Percentiles rank a stretch among this genome's conserved stretches.
Evolutionary conservation across 805 yeast species (phyloP).

Genomic region (Ogataea nonfermentans): DNA sequence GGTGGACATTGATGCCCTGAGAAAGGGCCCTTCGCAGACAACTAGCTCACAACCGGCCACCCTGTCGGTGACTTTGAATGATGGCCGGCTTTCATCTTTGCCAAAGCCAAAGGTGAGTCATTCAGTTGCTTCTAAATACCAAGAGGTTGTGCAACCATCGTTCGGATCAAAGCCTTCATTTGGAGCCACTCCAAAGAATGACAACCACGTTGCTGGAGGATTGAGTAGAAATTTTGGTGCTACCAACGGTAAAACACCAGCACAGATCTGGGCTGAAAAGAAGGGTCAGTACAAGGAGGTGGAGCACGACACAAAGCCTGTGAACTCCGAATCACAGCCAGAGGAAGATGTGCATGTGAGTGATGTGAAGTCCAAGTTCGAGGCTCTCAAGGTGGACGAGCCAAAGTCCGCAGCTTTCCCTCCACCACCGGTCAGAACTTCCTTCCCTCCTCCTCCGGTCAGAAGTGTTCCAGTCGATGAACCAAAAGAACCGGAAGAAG

Average conservation of each 20-base stretch:
- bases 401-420: conserved; percentile 24
- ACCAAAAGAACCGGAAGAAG: conserved; percentile 4
- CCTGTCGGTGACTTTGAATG: conserved; percentile 29
- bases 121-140: conserved; percentile 50
- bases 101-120: conserved; percentile 60
- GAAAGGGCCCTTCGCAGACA: conserved; percentile 48
- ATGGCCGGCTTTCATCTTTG: conserved; percentile 55
- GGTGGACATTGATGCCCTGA: conserved; percentile 55
- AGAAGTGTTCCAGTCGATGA: conserved; percentile 8
- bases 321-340: conserved; percentile 25
- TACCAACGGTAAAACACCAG: conserved; percentile 84
- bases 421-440: conserved; percentile 20
- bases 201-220: conserved; percentile 55
- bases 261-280: conserved; percentile 93
- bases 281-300: conserved; percentile 62
- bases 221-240: conserved; percentile 60
- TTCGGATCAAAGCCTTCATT: conserved; percentile 36
- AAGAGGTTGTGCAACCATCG: conserved; percentile 35
- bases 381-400: conserved; percentile 26
- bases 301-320: conserved; percentile 32
- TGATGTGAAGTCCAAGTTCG: conserved; percentile 34
- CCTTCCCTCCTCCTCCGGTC: conserved; percentile 13
- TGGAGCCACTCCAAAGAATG: conserved; percentile 31
- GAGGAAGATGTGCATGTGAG: conserved; percentile 33
- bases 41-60: conserved; percentile 37